Evolutionary conservation across 805 yeast species (phyloP).

Genomic region (Sugiyamaella qingdaonensis): DNA sequence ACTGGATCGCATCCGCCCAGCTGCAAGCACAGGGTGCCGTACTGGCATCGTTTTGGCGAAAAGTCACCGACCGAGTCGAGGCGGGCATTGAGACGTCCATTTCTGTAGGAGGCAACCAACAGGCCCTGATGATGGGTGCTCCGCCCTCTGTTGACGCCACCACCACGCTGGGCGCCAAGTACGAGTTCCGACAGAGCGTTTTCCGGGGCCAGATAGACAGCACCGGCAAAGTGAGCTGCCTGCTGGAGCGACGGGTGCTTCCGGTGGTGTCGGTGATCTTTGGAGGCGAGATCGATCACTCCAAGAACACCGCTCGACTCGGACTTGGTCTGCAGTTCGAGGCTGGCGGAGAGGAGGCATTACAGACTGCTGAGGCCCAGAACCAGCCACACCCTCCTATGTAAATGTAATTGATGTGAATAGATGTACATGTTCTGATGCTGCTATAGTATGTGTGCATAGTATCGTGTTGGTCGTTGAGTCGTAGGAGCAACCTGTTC

Average conservation of each 20-base stretch:
- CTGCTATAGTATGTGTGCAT: not conserved
- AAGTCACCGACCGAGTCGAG: conserved; percentile 86
- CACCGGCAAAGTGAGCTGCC: conserved; percentile 82
- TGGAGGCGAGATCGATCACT: conserved; percentile 90
- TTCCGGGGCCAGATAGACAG: conserved; percentile 95
- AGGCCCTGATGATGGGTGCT: conserved; percentile 71
- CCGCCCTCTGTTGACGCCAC: conserved; percentile 85
- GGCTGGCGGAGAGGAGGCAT: conserved; percentile 88
- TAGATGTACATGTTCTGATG: not conserved
- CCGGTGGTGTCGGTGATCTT: conserved; percentile 87
- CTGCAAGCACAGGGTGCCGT: conserved; percentile 89
- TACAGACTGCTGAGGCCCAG: conserved; percentile 35
- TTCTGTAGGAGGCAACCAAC: conserved; percentile 41
- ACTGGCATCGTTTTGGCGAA: conserved; percentile 89
- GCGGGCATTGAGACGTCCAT: conserved; percentile 34
- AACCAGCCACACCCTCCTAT: conserved; percentile 27
- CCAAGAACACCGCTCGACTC: conserved; percentile 68
- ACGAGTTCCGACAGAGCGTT: conserved; percentile 93
- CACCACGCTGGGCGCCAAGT: conserved; percentile 94
- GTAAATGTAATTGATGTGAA: conserved; percentile 17
- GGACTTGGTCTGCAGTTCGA: conserved; percentile 96
- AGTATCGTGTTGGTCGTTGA: not conserved
- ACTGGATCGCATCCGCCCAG: conserved; percentile 94
- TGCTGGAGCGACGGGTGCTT: conserved; percentile 87
- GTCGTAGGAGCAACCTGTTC: not conserved